A percentile compares a stretch with the other conserved stretches of the same genome.
Conservation (phyloP, 2,329 filamentous ascomycete genomes). For the Neophaeococcomyces mojaviensis region DNA sequence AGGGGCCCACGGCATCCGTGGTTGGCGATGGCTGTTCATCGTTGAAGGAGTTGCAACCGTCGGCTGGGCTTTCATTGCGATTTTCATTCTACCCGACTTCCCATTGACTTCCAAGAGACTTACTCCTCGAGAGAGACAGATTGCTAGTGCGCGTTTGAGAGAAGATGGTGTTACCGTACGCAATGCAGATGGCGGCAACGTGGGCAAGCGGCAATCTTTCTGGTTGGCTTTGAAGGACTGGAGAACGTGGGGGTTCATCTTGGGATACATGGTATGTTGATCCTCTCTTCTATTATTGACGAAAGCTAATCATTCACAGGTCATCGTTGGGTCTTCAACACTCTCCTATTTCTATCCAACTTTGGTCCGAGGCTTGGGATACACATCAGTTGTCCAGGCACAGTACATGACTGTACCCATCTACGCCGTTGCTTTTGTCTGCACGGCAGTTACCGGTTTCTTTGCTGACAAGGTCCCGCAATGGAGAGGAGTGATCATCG, state of each 20-base stretch:
- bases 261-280: conserved; percentile 35
- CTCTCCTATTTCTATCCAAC: conserved; percentile 35
- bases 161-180: conserved; percentile 18
- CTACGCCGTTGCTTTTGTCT: conserved; percentile 55
- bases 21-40: conserved; percentile 25
- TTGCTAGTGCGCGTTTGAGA: conserved; percentile 24
- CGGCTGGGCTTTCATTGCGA: conserved; percentile 27
- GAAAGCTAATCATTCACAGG: conserved; percentile 11
- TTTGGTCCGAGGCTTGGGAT: conserved; percentile 38
- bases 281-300: background rate
- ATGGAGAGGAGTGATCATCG: conserved; percentile 64
- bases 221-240: conserved; percentile 22
- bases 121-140: conserved; percentile 42
- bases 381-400: conserved; percentile 30
- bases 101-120: conserved; percentile 34
- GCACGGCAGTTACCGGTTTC: conserved; percentile 58
- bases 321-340: conserved; percentile 34
- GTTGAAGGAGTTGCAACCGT: conserved; percentile 41
- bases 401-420: conserved; percentile 53
- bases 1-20: conserved; percentile 20
- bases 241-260: conserved; percentile 34
- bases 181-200: conserved; percentile 12
- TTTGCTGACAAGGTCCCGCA: conserved; percentile 65
- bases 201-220: conserved; percentile 21
- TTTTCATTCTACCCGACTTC: conserved; percentile 36